Evolutionary conservation across 108 stramenopile genomes (phyloP).

Genomic region (Stephanodiscus triporus): DNA sequence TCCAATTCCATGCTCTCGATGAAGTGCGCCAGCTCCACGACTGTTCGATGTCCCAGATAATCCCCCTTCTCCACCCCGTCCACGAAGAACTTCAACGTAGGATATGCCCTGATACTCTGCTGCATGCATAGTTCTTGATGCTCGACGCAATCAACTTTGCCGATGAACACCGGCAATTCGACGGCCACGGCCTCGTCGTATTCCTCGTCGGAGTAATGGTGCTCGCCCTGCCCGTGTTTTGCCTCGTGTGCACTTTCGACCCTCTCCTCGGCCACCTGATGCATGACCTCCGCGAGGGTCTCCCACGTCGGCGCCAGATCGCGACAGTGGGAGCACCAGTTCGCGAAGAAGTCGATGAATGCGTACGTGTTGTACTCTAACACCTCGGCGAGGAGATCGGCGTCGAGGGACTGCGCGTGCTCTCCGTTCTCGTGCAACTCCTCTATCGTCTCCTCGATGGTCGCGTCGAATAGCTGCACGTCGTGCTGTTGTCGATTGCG

Average conservation of each 20-base stretch:
- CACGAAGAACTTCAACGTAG: constrained; percentile 89
- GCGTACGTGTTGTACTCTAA: constrained; percentile 55
- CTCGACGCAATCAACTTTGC: constrained; percentile 91
- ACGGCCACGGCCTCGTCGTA: constrained; percentile 62
- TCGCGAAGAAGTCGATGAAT: constrained; percentile 80
- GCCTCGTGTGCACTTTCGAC: no score
- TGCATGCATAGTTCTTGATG: constrained; percentile 73
- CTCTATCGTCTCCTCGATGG: constrained; percentile 81
- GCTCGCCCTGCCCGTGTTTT: constrained; percentile 13
- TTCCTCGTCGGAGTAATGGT: constrained; percentile 66
- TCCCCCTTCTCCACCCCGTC: constrained; percentile 71
- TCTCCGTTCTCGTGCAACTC: constrained; percentile 89
- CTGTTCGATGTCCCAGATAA: constrained; percentile 83
- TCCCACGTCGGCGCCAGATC: constrained; percentile 89
- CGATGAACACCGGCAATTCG: constrained; percentile 79
- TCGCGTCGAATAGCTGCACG: constrained; percentile 74
- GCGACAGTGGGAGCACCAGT: constrained; percentile 90
- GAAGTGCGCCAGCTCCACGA: constrained; percentile 77
- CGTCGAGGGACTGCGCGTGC: constrained; percentile 77
- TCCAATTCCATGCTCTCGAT: constrained; percentile 66
- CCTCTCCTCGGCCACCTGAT: constrained; percentile 52
- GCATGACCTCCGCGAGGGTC: constrained; percentile 83
- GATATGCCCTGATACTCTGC: constrained; percentile 87
- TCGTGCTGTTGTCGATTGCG: constrained; percentile 88
- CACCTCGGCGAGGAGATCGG: constrained; percentile 14